Base-by-base conservation (phyloP, 805 yeast genomes). In the Lachancea quebecensis region DNA sequence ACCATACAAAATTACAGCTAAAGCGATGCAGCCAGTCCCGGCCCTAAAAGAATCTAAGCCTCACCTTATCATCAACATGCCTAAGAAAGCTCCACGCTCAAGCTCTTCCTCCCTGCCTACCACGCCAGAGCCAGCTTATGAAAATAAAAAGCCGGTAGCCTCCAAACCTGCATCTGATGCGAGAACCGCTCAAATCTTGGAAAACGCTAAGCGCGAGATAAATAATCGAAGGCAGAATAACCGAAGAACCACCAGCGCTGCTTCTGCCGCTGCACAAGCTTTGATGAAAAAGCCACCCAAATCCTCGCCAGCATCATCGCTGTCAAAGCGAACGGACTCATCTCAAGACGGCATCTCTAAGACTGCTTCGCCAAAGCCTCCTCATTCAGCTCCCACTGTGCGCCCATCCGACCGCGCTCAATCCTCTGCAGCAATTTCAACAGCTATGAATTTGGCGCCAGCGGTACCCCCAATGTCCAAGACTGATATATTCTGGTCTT, bases 1-100 rank as follows among this genome's bases (percentile, higher is more conserved):
- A 1, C 88, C 91, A 0, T 85, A 82, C 57, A 83, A 82, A 50
- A 72, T 85, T 64, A 75, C 76, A 42, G 93, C 93, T 0, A 79
- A 81, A 56, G 77, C 91, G 1, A 85, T 85, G 93, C 76, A 81
- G 66, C 82, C 85, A 31, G 70, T 84, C 33, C 89, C 91, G 0
- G 79, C 71, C 47, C 55, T 75, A 27, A 59, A 62, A 36, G 61
- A 54, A 15, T 47, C 44, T n/a, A 47, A 55, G 4, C 38, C 42
- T 17, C 49, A 42, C 28, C 37, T 41, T 18, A 28, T 32, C 2
- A 17, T 47, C 18, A 45, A 41, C 17, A 48, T 52, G 35, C 49
- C 58, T 0, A 56, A 52, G 43, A 54, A 56, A 33, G 52, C 55
- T 35, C 56, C 55, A 38, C 48, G 50, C 11, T 47, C 49, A 0